Conservation (phyloP, 1,284 basidiomycete genomes). For the Papiliotrema laurentii region DNA sequence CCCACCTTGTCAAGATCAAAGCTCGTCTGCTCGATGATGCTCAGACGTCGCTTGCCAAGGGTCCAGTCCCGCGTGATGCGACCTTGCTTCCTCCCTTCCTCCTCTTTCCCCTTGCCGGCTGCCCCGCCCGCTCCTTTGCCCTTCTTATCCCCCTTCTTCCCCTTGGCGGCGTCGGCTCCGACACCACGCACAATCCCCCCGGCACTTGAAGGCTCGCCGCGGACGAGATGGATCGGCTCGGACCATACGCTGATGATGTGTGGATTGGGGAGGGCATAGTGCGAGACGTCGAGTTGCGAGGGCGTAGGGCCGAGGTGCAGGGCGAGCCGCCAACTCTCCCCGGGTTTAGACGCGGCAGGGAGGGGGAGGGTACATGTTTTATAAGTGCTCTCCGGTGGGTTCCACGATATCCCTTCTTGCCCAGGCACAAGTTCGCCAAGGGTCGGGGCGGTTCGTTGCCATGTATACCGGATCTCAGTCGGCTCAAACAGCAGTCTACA, state of each 20-base stretch:
- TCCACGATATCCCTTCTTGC: conserved; percentile 42
- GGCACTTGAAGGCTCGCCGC: conserved; percentile 9
- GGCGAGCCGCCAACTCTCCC: conserved; percentile 62
- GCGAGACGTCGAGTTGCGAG: background rate
- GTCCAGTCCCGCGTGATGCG: conserved; percentile 61
- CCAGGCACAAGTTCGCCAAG: background rate
- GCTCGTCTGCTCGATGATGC: conserved; percentile 69
- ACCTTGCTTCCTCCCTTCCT: conserved; percentile 60
- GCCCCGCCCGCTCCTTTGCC: conserved; percentile 17
- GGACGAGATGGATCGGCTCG: conserved; percentile 34
- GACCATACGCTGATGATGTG: conserved; percentile 41
- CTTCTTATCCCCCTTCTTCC: conserved; percentile 12
- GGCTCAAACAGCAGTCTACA: conserved; percentile 37
- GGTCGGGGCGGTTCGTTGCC: conserved; percentile 26
- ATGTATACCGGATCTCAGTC: conserved; percentile 36
- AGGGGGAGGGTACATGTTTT: conserved; percentile 63
- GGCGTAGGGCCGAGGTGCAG: conserved; percentile 36
- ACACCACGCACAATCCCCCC: conserved; percentile 7
- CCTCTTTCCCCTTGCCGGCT: conserved; percentile 6
- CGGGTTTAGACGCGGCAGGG: conserved; percentile 55
- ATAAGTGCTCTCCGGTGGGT: conserved; percentile 62
- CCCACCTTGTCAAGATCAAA: conserved; percentile 84
- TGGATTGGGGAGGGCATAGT: conserved; percentile 5
- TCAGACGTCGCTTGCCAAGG: conserved; percentile 48
- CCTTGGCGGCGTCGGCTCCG: conserved; percentile 6